Base-by-base conservation (phyloP, 2,329 filamentous ascomycete genomes). In the Hypomyces perniciosus region DNA sequence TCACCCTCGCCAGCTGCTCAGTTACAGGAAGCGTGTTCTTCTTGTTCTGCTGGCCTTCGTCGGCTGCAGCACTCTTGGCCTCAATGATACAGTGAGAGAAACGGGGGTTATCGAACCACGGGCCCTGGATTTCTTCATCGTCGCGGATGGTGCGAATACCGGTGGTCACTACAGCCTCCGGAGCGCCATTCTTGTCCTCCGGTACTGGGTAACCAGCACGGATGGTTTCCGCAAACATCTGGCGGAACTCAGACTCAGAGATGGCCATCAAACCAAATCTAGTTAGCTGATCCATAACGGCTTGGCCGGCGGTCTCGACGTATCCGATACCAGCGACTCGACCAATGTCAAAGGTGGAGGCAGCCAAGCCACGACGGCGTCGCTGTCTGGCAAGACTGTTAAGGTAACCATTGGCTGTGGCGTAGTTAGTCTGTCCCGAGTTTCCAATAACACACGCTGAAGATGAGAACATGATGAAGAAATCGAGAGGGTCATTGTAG, bases 321-420 rank as follows among this genome's bases (percentile, higher is more conserved):
- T 49, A 50, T 4, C 75, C 75, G 0, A 68, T 54, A 6, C 70
- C 75, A 2, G 65, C 39, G 1, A 76, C 55, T 4, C 55, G 43
- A 4, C 70, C 68, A 4, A 76, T 65, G 45, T 70, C 56, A 29
- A 76, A 61, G 2, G 63, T 61, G 1, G 68, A 69, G 1, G 55
- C 74, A 4, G 66, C 62, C 0, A 73, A 52, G 0, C 73, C 73
- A 4, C 68, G 64, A 1, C 54, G 56, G 0, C 68, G 53, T 4
- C 76, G 60, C 12, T 71, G 61, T 0, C 54, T 43, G 1, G 66
- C 69, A 0, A 79, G 57, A 1, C 56, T 56, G 6, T 55, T 56
- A 65, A 78, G 70, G 61, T 67, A 79, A 3, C 55, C 54, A 54
- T 77, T 77, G 3, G 69, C 74, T 0, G 72, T 71, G 1, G 63